Evolutionary conservation across 805 yeast genomes (phyloP).

Genomic region (Ogataea paraovalis): DNA sequence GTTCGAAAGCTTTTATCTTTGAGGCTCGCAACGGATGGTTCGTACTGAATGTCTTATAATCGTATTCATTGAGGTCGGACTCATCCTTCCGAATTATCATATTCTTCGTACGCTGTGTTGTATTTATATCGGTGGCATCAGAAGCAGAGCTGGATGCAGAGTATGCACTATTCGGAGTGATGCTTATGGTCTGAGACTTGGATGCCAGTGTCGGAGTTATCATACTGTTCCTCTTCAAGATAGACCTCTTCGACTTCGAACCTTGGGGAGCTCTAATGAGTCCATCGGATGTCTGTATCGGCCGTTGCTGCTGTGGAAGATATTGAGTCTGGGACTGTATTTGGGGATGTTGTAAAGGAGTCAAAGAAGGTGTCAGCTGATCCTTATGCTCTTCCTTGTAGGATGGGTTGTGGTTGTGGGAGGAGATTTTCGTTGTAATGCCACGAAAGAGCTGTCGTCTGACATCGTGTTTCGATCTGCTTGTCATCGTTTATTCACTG

Average conservation of each 20-base stretch:
- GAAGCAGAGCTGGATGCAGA: conserved; percentile 19
- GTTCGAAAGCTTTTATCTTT: conserved; percentile 35
- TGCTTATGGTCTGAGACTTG: conserved; percentile 12
- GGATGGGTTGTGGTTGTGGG: conserved; percentile 14
- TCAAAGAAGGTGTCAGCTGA: conserved; percentile 3
- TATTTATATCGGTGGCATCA: conserved; percentile 16
- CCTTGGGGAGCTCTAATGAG: conserved; percentile 1
- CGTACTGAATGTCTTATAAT: conserved; percentile 33
- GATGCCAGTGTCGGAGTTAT: conserved; percentile 23
- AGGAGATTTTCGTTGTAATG: conserved; percentile 28
- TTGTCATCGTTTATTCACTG: conserved; percentile 15
- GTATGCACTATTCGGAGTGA: conserved; percentile 23
- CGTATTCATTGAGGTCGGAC: conserved; percentile 30
- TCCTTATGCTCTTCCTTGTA: conserved; percentile 17
- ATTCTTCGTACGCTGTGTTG: conserved; percentile 19
- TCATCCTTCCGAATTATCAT: conserved; percentile 22
- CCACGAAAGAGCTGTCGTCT: conserved; percentile 33
- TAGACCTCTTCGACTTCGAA: conserved; percentile 7
- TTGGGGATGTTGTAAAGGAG: conserved; percentile 4
- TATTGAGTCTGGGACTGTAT: conserved; percentile 8
- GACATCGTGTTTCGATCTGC: conserved; percentile 27
- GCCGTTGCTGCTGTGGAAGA: conserved; percentile 4
- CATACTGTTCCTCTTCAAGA: conserved; percentile 17
- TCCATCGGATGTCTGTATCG: conserved; percentile 5
- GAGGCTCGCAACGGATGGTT: conserved; percentile 31